Evolutionary conservation across 83 land plant genomes (phyloP).

Genomic region (Picea engelmannii): DNA sequence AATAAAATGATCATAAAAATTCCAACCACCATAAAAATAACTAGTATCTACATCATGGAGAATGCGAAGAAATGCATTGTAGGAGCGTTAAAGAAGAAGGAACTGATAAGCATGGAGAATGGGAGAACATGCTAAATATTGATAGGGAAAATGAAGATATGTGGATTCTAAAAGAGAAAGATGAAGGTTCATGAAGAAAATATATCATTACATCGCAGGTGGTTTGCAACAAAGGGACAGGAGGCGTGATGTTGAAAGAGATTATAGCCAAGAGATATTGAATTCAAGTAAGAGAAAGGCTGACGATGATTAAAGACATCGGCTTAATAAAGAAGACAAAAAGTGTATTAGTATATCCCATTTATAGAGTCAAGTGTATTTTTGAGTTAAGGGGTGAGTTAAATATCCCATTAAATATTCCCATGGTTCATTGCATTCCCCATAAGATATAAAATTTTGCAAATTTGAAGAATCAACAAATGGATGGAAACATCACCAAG

Average conservation of each 20-base stretch:
- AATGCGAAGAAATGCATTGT: constrained; percentile 24
- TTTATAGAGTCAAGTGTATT: too few species aligned
- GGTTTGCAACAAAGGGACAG: constrained; percentile 37
- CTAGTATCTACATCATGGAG: constrained; percentile 32
- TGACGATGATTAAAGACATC: constrained; percentile 37
- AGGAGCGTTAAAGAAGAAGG: constrained; percentile 35
- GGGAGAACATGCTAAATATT: constrained; percentile 33
- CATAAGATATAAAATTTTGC: too few species aligned
- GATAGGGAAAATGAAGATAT: constrained; percentile 55
- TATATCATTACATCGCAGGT: constrained; percentile 28
- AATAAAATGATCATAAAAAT: constrained; percentile 29
- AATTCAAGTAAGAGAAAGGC: constrained; percentile 25
- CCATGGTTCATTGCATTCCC: too few species aligned
- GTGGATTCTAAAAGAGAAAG: constrained; percentile 38
- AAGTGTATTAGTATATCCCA: too few species aligned
- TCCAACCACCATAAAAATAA: constrained; percentile 3
- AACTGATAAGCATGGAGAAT: constrained; percentile 45
- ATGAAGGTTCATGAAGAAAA: constrained; percentile 48
- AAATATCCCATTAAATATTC: too few species aligned
- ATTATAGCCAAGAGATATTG: constrained; percentile 25
- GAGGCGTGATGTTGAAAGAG: constrained; percentile 35
- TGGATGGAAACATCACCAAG: too few species aligned
- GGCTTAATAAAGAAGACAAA: constrained; percentile 34
- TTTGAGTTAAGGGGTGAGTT: too few species aligned
- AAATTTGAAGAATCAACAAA: too few species aligned